Conservation (phyloP, 2,329 filamentous ascomycete genomes). For the Uncinocarpus reesii region DNA sequence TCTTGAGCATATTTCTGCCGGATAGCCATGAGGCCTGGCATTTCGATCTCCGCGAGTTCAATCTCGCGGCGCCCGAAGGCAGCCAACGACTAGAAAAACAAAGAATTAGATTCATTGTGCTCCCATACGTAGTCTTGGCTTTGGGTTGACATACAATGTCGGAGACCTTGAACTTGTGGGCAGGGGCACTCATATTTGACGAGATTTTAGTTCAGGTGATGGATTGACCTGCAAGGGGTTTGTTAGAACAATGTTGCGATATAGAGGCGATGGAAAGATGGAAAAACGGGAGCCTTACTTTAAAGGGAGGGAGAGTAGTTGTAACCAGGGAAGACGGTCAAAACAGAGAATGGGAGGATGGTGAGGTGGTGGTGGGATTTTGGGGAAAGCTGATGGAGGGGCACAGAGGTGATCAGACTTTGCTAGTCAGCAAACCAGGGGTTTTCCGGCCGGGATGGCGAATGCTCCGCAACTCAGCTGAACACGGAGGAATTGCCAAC, state of each 20-base stretch:
- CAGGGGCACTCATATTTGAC: conserved; percentile 60
- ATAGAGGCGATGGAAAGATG: too few species aligned
- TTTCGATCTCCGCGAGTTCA: conserved; percentile 89
- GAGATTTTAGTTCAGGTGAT: neutral
- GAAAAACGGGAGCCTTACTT: too few species aligned
- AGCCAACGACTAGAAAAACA: conserved; percentile 57
- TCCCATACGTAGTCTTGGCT: neutral
- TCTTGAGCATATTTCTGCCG: conserved; percentile 81
- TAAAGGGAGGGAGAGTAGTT: too few species aligned
- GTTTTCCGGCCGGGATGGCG: too few species aligned
- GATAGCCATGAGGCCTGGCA: conserved; percentile 96
- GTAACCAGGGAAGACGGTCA: neutral
- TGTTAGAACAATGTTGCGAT: too few species aligned
- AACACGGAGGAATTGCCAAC: too few species aligned
- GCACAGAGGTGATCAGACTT: too few species aligned
- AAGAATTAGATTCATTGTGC: neutral
- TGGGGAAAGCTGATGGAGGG: too few species aligned
- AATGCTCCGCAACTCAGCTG: too few species aligned
- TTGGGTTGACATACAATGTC: conserved; percentile 55
- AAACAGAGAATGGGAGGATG: too few species aligned
- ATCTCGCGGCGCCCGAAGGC: conserved; percentile 99
- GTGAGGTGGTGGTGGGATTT: too few species aligned
- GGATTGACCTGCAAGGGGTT: neutral
- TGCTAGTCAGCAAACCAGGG: too few species aligned
- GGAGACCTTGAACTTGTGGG: conserved; percentile 93